Percentiles rank a stretch among this genome's conserved stretches.
phyloP scores from a whole-genome alignment of 352 stramenopile species.

The Globisporangium camurandrum region DNA sequence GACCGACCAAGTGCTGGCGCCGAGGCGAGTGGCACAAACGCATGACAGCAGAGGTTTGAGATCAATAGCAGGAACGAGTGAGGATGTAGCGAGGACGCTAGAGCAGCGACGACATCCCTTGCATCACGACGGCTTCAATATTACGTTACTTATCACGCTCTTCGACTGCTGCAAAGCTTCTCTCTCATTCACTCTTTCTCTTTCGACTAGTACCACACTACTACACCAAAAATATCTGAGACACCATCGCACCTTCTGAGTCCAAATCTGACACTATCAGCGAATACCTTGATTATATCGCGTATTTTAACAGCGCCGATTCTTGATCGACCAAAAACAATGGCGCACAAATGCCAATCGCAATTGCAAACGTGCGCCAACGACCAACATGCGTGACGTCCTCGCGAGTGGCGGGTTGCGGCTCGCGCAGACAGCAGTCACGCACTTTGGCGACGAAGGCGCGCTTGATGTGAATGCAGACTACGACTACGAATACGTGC shows the following conservation, averaged over 20 bases:
- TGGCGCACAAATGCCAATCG: background rate
- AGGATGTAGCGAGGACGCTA: too few relatives aligned
- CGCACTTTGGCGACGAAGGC: slow-evolving; percentile 38
- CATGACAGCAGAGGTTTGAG: background rate
- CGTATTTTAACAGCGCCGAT: background rate
- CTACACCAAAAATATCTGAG: too few relatives aligned
- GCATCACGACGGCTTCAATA: too few relatives aligned
- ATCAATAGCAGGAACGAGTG: background rate
- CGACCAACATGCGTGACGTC: slow-evolving; percentile 38
- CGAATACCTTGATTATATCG: background rate
- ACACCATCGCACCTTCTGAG: too few relatives aligned
- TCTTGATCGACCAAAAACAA: background rate
- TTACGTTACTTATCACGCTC: too few relatives aligned
- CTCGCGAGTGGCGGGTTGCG: slow-evolving; percentile 32
- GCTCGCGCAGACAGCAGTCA: slow-evolving; percentile 60
- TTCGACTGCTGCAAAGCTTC: too few relatives aligned
- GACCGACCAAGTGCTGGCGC: too few relatives aligned
- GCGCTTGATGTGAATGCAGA: slow-evolving; percentile 29
- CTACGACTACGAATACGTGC: slow-evolving; percentile 84
- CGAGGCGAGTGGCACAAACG: background rate
- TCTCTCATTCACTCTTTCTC: too few relatives aligned
- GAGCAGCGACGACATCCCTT: too few relatives aligned
- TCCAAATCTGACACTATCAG: background rate
- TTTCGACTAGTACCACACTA: background rate
- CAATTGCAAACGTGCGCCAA: background rate